These are phyloP conservation scores for Rhodotorula sp. DNA, from an alignment of 1,284 basidiomycete species.

Conservation along the genomic window DNA sequence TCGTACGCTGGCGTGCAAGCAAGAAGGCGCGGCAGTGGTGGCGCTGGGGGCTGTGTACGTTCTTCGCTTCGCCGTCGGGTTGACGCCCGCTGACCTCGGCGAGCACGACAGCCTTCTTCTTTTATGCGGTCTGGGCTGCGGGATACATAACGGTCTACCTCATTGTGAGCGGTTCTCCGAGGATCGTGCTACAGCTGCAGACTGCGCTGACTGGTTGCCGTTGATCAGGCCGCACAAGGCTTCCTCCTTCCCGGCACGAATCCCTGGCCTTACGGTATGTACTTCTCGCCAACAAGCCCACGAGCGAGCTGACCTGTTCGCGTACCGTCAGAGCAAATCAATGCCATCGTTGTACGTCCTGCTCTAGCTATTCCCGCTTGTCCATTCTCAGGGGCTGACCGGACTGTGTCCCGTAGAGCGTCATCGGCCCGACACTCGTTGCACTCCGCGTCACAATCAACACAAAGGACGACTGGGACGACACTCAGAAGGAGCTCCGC, in stretches of 20 bases:
- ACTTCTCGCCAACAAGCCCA: not conserved
- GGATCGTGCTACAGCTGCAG: no score
- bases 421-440: conserved; percentile 2
- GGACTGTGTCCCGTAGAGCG: not conserved
- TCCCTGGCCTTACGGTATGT: conserved; percentile 4
- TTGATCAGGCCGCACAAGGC: not conserved
- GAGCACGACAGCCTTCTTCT: not conserved
- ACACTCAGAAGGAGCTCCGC: not conserved
- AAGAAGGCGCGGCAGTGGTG: not conserved
- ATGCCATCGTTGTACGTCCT: not conserved
- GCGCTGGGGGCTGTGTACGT: conserved; percentile 2
- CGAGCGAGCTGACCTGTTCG: not conserved
- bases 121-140: not conserved
- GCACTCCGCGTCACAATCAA: not conserved
- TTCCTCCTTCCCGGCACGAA: conserved; percentile 19
- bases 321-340: conserved; percentile 16
- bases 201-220: no score
- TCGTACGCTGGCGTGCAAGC: not conserved
- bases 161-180: not conserved
- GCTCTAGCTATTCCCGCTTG: not conserved
- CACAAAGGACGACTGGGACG: not conserved
- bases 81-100: not conserved
- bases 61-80: rapidly evolving
- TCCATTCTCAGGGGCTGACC: not conserved
- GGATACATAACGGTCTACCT: not conserved